A percentile compares a stretch with the other conserved stretches of the same genome.
Evolutionary conservation across 768 basidiomycete genomes (phyloP).

Genomic region (Rhodotorula paludigena): DNA sequence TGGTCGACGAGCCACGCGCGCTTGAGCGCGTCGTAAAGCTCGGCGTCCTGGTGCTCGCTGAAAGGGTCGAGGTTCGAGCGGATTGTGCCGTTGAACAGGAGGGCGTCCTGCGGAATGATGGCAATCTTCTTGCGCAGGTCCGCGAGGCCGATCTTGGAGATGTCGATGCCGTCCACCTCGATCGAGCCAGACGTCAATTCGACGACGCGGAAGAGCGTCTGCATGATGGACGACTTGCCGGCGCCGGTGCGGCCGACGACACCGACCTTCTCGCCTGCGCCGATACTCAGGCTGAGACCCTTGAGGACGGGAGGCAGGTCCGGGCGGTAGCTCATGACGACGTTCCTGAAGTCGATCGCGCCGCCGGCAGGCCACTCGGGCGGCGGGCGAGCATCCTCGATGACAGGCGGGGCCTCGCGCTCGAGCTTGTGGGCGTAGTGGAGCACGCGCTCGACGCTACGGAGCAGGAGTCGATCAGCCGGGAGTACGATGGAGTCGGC

Average conservation of each 20-base stretch:
- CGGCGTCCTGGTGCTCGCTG: conserved; percentile 68
- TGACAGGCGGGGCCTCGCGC: conserved; percentile 23
- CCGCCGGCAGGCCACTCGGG: conserved; percentile 71
- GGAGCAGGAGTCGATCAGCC: conserved; percentile 54
- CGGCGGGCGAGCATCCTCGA: conserved; percentile 56
- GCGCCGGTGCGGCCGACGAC: conserved; percentile 63
- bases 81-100: conserved; percentile 63
- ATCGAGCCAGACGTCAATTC: conserved; percentile 72
- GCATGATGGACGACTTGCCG: conserved; percentile 72
- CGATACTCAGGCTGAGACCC: conserved; percentile 65
- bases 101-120: conserved; percentile 45
- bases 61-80: conserved; percentile 80
- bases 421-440: conserved; percentile 75
- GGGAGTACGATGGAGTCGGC: conserved; percentile 18
- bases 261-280: conserved; percentile 81
- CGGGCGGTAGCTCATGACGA: conserved; percentile 75
- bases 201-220: conserved; percentile 75
- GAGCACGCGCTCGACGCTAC: conserved; percentile 61
- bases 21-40: conserved; percentile 80
- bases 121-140: conserved; percentile 40
- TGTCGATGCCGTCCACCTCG: conserved; percentile 73
- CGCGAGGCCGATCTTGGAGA: conserved; percentile 69
- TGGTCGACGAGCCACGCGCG: conserved; percentile 74
- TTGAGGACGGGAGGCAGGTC: conserved; percentile 85
- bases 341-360: conserved; percentile 65